Base-by-base conservation (phyloP, 192 early-diverging fungal genomes). In the Backusella psychrophila region DNA sequence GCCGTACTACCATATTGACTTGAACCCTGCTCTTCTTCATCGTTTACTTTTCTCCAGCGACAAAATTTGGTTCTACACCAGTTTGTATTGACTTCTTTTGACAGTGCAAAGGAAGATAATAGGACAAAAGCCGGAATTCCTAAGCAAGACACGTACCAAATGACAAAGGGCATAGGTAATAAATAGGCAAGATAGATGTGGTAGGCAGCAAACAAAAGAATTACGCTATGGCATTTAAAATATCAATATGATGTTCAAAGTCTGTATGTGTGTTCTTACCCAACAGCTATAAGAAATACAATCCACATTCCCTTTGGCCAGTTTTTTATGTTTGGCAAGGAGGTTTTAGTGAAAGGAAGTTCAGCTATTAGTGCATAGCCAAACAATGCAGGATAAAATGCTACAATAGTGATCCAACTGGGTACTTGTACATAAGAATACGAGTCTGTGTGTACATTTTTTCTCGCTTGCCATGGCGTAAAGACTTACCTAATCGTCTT, bases 301-400 rank as follows among this genome's bases (percentile, higher is more conserved):
- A 84, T 83, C 84, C 91, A 93, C 84, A 92, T 90, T 9, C 85
- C 86, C 53, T 81, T 81, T 66, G 88, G 83, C 93, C 93, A 94
- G 4, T 82, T 56, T 42, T 87, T 87, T 80, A 88, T 90, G 4
- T 82, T 79, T 19, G 87, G 86, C 31, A 94, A 74, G 4, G 91
- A 93, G 0, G 90, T 88, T 56, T 89, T 89, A 70, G 92, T 81
- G 73, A 92, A 92, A 3, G 91, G 88, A 31, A 92, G 72, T 78
- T 93, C 91, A 9, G 89, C 91, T 11, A 94, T 87, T 34, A 85
- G 42, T 11, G 82, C 79, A 79, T 82, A 92, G 14, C 66, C 86
- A 68, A 91, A 83, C 1, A 90, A 39, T 6, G 87, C 85, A 26
- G 81, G 72, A 68, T 81, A 85, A 67, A 83, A 86, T 29, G 81